Percentiles rank a stretch among this genome's conserved stretches.
Evolutionary conservation across 2,329 filamentous ascomycete genomes (phyloP).

Genomic region (Ophiostoma montium): DNA sequence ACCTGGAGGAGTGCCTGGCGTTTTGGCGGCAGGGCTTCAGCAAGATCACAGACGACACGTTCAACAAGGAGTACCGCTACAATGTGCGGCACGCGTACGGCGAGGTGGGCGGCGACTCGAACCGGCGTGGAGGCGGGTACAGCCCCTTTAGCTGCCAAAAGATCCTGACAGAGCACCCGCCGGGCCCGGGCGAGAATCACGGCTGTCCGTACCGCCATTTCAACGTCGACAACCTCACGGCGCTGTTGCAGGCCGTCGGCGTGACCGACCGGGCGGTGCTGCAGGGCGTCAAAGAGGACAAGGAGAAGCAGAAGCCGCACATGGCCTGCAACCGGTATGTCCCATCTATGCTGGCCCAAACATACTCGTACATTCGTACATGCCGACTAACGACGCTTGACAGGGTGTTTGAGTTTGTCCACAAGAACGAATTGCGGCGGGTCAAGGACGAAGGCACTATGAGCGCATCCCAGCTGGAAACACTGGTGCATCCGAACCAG

Average conservation of each 20-base stretch:
- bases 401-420: slow-evolving; percentile 75
- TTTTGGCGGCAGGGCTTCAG: slow-evolving; percentile 87
- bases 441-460: slow-evolving; percentile 62
- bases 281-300: slow-evolving; percentile 74
- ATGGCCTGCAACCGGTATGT: slow-evolving; percentile 81
- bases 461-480: slow-evolving; percentile 69
- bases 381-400: not conserved
- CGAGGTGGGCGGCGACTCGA: slow-evolving; percentile 85
- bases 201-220: slow-evolving; percentile 97
- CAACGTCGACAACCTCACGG: slow-evolving; percentile 68
- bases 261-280: slow-evolving; percentile 66
- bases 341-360: too few species aligned
- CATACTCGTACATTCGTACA: too few species aligned
- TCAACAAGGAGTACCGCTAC: slow-evolving; percentile 96
- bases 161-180: slow-evolving; percentile 78
- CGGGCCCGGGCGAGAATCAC: slow-evolving; percentile 75
- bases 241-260: slow-evolving; percentile 63
- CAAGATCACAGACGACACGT: slow-evolving; percentile 80
- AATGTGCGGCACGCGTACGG: slow-evolving; percentile 93
- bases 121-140: slow-evolving; percentile 75
- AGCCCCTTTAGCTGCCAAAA: slow-evolving; percentile 90
- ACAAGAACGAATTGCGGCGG: slow-evolving; percentile 64
- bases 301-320: slow-evolving; percentile 77
- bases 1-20: slow-evolving; percentile 74
- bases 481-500: slow-evolving; percentile 92